Evolutionary conservation across 179 eudicot species (phyloP), one percentile per base, ranked within the genome.

Genomic region (Patellifolia procumbens): DNA sequence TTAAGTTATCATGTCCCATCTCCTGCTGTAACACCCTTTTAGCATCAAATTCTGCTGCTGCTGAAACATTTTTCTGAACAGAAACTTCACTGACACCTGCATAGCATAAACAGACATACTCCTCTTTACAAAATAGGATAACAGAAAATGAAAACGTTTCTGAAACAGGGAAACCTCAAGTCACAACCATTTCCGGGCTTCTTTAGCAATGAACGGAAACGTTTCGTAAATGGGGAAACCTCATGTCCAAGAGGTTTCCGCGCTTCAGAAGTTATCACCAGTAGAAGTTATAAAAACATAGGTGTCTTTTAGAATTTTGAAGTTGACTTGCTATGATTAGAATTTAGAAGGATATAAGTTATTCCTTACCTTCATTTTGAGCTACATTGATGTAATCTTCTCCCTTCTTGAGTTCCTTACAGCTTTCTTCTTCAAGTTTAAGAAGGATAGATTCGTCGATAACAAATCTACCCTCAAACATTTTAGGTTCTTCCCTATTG

Each of bases 1-100:
- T 86, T 24, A 91, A 68, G 49, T 2, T 29, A 72, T 95, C 97
- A 82, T 93, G 93, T 19, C 88, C 92, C n/a, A 89, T 83, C 52
- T 82, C 83, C 78, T 88, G 94, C 80, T 86, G 69, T 56, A 88
- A 53, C 64, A 89, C 90, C 65, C 76, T 81, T 68, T 91, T 89
- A 53, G 87, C 86, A 82, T 89, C 96, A 28, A 52, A 69, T 62
- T 89, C 92, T 35, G 26, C 56, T 68, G 52, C 71, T 48, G 52
- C 65, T 48, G 11, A 67, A 2, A 24, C 34, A 67, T 26, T 13
- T 45, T 45, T 68, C 53, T 43, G 34, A 45, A 0, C n/a, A 42
- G 34, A 67, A 19, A 17, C 0, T 68, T 28, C 56, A 26, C 39
- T 48, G 24, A 48, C 26, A 16, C 28, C 72, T 68, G 56, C n/a